A percentile compares a stretch with the other conserved stretches of the same genome.
Conservation (phyloP, 495 filamentous ascomycete genomes). For the Geoglossum glabrum region DNA sequence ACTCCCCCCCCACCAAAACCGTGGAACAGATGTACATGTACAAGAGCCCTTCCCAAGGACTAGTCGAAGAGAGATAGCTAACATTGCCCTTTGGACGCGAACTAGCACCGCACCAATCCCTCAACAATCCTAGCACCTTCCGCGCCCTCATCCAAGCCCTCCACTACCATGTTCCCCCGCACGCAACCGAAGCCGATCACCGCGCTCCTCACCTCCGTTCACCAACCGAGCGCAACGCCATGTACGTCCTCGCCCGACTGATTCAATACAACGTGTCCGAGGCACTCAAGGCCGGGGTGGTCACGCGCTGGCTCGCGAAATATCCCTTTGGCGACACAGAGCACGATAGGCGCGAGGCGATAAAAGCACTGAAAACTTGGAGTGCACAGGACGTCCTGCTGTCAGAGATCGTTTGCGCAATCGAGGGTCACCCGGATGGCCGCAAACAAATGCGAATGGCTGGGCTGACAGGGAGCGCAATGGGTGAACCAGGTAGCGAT, state of each 20-base stretch:
- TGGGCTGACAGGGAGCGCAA: neutral
- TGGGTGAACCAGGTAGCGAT: slow-evolving; percentile 1
- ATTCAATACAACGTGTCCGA: slow-evolving; percentile 24
- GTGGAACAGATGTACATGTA: neutral
- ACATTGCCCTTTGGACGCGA: neutral
- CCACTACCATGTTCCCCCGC: neutral
- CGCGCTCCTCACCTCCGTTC: slow-evolving; percentile 11
- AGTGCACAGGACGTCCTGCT: slow-evolving; percentile 1
- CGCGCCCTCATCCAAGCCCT: slow-evolving; percentile 2
- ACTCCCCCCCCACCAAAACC: too few species aligned
- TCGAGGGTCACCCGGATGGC: slow-evolving; percentile 2
- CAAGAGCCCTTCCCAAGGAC: neutral
- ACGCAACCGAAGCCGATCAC: neutral
- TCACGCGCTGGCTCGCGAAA: slow-evolving; percentile 34
- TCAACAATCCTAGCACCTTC: slow-evolving; percentile 2
- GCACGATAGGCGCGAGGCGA: slow-evolving; percentile 16
- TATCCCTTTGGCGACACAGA: slow-evolving; percentile 31
- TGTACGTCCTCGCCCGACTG: slow-evolving; percentile 25
- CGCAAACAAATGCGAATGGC: slow-evolving; percentile 2
- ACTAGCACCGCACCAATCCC: neutral
- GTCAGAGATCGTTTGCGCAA: slow-evolving; percentile 4
- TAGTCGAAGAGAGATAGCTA: neutral
- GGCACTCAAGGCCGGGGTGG: slow-evolving; percentile 26
- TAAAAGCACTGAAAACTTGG: slow-evolving; percentile 1
- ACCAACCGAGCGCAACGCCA: slow-evolving; percentile 30